A percentile compares a stretch with the other conserved stretches of the same genome.
Evolutionary conservation across 139 green algal species (phyloP).

Genomic region (Coelastrella sp.): DNA sequence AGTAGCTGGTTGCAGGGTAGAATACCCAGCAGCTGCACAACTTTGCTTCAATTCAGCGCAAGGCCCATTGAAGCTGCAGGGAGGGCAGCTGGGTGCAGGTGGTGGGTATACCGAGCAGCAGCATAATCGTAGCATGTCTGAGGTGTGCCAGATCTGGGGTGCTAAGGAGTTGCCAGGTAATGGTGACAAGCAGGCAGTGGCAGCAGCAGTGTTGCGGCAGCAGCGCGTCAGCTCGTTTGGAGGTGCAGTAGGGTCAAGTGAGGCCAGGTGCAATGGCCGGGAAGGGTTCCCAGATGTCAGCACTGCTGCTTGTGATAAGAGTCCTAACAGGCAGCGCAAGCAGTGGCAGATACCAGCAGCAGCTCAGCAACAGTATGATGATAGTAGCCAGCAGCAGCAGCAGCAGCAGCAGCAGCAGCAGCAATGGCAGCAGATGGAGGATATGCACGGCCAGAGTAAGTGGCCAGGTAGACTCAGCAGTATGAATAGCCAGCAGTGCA

Average conservation of each 20-base stretch:
- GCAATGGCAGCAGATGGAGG: not conserved
- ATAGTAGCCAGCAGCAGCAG: conserved; percentile 3
- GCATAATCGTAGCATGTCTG: conserved; percentile 30
- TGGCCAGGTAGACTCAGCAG: not conserved
- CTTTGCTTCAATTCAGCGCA: too few species aligned
- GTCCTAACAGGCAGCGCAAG: conserved; percentile 33
- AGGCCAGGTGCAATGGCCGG: too few species aligned
- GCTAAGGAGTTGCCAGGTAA: not conserved
- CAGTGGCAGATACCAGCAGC: conserved; percentile 35
- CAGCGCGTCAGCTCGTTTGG: not conserved
- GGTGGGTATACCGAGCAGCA: not conserved
- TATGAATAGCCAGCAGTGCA: too few species aligned
- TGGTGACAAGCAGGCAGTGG: not conserved
- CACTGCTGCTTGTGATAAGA: not conserved
- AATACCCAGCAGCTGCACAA: too few species aligned
- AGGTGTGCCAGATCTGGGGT: conserved; percentile 13
- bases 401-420: conserved; percentile 22
- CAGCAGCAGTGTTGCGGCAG: not conserved
- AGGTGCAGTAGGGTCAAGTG: not conserved
- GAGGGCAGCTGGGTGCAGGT: too few species aligned
- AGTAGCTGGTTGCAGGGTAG: not conserved
- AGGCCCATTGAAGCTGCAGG: too few species aligned
- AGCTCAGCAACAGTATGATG: conserved; percentile 7
- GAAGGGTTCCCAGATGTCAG: too few species aligned
- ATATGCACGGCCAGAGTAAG: conserved; percentile 14